Percentiles rank a stretch among this genome's conserved stretches.
phyloP scores from a whole-genome alignment of 331 rosid species.

The Dryas integrifolia region DNA sequence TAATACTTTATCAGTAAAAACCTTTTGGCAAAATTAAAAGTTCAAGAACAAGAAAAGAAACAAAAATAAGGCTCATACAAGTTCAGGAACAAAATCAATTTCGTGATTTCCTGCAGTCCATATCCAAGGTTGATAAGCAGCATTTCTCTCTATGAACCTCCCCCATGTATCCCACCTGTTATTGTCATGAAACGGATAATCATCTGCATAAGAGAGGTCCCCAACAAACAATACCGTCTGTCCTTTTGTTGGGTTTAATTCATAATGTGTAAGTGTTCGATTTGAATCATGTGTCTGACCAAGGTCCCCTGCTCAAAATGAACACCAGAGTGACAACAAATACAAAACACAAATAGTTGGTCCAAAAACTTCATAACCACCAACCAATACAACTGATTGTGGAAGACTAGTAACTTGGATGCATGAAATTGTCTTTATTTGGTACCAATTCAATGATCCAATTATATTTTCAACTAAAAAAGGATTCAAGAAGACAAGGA shows the following conservation, averaged over 20 bases:
- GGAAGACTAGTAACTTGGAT: no score
- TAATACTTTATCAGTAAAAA: neutral
- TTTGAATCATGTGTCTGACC: slow-evolving; percentile 55
- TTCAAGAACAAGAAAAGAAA: neutral
- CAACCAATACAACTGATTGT: no score
- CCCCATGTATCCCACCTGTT: slow-evolving; percentile 63
- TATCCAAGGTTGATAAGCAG: slow-evolving; percentile 59
- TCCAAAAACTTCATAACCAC: neutral
- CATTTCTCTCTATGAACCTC: slow-evolving; percentile 49
- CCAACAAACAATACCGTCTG: slow-evolving; percentile 49
- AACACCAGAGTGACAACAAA: neutral
- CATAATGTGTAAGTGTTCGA: slow-evolving; percentile 50
- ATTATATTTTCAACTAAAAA: neutral
- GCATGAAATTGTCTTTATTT: no score
- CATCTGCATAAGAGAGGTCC: slow-evolving; percentile 53
- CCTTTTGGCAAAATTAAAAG: neutral
- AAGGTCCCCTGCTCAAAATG: slow-evolving; percentile 46
- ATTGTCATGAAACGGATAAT: slow-evolving; percentile 52
- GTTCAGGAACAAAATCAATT: slow-evolving; percentile 37
- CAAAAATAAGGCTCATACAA: slow-evolving; percentile 28
- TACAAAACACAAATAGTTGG: neutral
- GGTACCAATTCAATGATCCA: neutral
- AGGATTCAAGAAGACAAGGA: neutral
- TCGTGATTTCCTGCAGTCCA: slow-evolving; percentile 55
- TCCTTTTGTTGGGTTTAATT: slow-evolving; percentile 44